A percentile compares a stretch with the other conserved stretches of the same genome.
phyloP scores from a whole-genome alignment of 495 filamentous ascomycete genomes.

The Hypoxylon fragiforme region DNA sequence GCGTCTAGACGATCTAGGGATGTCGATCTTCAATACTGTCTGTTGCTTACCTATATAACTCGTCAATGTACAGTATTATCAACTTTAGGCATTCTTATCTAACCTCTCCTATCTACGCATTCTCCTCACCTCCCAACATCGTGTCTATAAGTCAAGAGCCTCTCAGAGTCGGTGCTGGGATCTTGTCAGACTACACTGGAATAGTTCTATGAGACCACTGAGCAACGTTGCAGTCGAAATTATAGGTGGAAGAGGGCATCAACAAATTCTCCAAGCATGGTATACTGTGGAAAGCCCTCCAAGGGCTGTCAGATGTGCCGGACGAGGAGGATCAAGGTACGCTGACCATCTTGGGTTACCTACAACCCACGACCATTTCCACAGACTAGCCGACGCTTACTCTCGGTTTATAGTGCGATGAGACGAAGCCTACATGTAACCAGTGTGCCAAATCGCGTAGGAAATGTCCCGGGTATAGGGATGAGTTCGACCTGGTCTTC shows the following conservation, averaged over 20 bases:
- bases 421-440: slow-evolving; percentile 66
- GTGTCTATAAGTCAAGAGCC: neutral
- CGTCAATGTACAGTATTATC: too few species aligned
- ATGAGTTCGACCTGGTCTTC: slow-evolving; percentile 70
- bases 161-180: neutral
- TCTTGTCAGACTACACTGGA: too few species aligned
- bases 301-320: slow-evolving; percentile 74
- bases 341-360: slow-evolving; percentile 20
- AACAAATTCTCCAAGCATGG: slow-evolving; percentile 51
- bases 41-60: neutral
- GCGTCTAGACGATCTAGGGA: slow-evolving; percentile 5
- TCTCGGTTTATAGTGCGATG: slow-evolving; percentile 60
- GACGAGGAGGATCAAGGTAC: slow-evolving; percentile 71
- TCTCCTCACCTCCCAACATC: neutral
- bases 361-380: neutral
- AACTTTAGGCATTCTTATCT: neutral
- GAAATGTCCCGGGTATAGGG: slow-evolving; percentile 68
- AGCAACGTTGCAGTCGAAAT: too few species aligned
- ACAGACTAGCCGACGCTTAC: slow-evolving; percentile 17
- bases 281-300: slow-evolving; percentile 74
- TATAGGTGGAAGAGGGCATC: too few species aligned
- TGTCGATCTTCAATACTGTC: slow-evolving; percentile 2
- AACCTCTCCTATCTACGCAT: neutral
- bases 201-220: too few species aligned
- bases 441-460: slow-evolving; percentile 69